A percentile compares a stretch with the other conserved stretches of the same genome.
phyloP scores from a whole-genome alignment of 1,139 yeast genomes.

The Hanseniaspora uvarum region DNA sequence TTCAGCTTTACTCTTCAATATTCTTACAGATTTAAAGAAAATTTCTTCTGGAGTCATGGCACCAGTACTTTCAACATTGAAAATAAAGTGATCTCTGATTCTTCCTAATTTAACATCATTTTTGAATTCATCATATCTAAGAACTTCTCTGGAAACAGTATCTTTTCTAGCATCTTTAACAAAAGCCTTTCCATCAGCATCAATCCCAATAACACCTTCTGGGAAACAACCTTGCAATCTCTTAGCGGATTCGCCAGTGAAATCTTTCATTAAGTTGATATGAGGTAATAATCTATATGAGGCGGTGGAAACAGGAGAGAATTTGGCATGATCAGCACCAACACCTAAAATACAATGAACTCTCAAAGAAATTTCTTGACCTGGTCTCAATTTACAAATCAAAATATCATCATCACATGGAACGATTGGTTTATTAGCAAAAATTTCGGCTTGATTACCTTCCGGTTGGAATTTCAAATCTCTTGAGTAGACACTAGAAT shows the following conservation, averaged over 20 bases:
- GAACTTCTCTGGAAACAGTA: slow-evolving; percentile 91
- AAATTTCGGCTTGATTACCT: slow-evolving; percentile 67
- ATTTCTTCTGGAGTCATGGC: slow-evolving; percentile 96
- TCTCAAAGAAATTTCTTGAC: slow-evolving; percentile 84
- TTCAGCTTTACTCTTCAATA: slow-evolving; percentile 75
- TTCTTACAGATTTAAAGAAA: slow-evolving; percentile 77
- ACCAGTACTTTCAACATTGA: slow-evolving; percentile 88
- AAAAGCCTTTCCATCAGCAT: slow-evolving; percentile 57
- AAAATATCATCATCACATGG: slow-evolving; percentile 81
- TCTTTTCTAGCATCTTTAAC: slow-evolving; percentile 86
- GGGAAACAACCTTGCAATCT: slow-evolving; percentile 87
- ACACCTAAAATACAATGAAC: slow-evolving; percentile 87
- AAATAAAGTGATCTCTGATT: slow-evolving; percentile 82
- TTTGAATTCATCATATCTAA: slow-evolving; percentile 82
- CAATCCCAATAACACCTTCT: slow-evolving; percentile 76
- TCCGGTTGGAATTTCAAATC: slow-evolving; percentile 87
- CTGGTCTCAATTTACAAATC: slow-evolving; percentile 87
- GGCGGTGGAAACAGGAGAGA: slow-evolving; percentile 94
- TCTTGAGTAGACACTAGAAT: slow-evolving; percentile 76
- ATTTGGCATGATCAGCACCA: slow-evolving; percentile 94
- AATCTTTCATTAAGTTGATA: slow-evolving; percentile 65
- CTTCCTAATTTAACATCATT: slow-evolving; percentile 87
- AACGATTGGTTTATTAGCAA: slow-evolving; percentile 58
- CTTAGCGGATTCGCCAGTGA: slow-evolving; percentile 63
- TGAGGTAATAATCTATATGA: slow-evolving; percentile 93